phyloP scores from a whole-genome alignment of 2,329 filamentous ascomycete species.

The Nothopassalora personata region DNA sequence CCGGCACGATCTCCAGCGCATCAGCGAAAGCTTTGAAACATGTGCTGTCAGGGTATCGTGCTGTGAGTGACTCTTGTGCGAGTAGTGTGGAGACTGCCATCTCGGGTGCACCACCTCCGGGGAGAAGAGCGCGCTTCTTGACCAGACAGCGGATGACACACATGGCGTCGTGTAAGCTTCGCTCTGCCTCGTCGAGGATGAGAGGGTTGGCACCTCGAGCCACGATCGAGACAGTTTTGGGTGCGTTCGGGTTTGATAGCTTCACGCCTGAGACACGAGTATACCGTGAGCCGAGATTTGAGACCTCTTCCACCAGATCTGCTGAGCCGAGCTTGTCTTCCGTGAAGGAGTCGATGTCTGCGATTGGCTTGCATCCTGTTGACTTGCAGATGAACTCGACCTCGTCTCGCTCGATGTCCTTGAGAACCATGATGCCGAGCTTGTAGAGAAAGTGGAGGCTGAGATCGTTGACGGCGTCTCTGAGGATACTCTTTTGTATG shows the following conservation, averaged over 20 bases:
- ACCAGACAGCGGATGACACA: conserved; percentile 96
- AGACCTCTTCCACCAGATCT: conserved; percentile 87
- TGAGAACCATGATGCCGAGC: conserved; percentile 89
- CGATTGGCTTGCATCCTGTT: conserved; percentile 96
- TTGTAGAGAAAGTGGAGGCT: conserved; percentile 97
- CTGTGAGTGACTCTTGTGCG: conserved; percentile 70
- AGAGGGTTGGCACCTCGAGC: conserved; percentile 89
- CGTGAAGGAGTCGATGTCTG: conserved; percentile 96
- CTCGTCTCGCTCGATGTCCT: conserved; percentile 97
- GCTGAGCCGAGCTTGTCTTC: conserved; percentile 96
- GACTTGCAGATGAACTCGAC: conserved; percentile 99
- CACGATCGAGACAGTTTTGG: conserved; percentile 85
- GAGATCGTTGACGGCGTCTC: conserved; percentile 95
- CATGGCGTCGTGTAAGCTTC: conserved; percentile 91
- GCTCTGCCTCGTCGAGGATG: conserved; percentile 95
- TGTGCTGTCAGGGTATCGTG: conserved; percentile 89
- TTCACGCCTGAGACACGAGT: conserved; percentile 94
- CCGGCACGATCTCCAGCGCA: conserved; percentile 93
- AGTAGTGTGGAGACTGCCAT: conserved; percentile 91
- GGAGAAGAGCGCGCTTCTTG: conserved; percentile 99
- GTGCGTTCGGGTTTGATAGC: conserved; percentile 53
- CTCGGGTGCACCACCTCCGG: conserved; percentile 91
- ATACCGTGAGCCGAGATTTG: conserved; percentile 81
- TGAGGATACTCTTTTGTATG: conserved; percentile 96
- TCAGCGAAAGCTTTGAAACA: conserved; percentile 99